Base-by-base conservation (phyloP, 2,329 filamentous ascomycete species). In the Diaporthe humulicola region DNA sequence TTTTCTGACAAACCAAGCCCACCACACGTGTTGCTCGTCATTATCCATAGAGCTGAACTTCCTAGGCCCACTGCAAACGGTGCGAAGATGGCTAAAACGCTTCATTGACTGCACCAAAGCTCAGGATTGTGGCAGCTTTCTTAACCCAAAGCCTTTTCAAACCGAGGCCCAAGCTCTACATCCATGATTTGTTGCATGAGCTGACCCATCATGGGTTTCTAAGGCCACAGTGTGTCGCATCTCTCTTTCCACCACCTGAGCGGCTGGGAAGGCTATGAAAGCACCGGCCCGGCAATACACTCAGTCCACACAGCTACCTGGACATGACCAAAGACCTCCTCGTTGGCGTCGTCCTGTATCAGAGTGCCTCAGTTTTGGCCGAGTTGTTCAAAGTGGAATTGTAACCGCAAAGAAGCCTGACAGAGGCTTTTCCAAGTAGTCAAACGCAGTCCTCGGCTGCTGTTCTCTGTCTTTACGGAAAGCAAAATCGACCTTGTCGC, bases 21-120 rank as follows among this genome's bases (percentile, higher is more conserved):
- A 0, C n/a, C 22, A 1, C 12, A 2, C 6, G 6, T 10, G 22
- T 0, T 25, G 48, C 9, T 25, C 48, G n/a, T 50, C 8, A 3
- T 50, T 25, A 15, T 14, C 12, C 22, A 50, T 12, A 4, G 14
- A 25, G 25, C 22, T 50, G 0, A 50, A 12, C 30, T 30, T 57
- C 8, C 19, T 33, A 14, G 2, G 30, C 30, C 17, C 12, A 17
- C 56, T 38, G 30, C 30, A 57, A 57, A 36, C 19, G 3, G 30
- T 9, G 36, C 12, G 15, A 33, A 28, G 17, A 17, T 22, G 7
- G 4, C 14, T 10, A 50, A 15, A 15, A 15, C 17, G 25, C 28
- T 33, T 2, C 25, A 56, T 17, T 48, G 4, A n/a, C 45, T 48
- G 9, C 45, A 54, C 25, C 25, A 56, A 33, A 28, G 28, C 17